Evolutionary conservation across 768 basidiomycete species (phyloP).

Genomic region (Porphyrellus cyaneotinctus): DNA sequence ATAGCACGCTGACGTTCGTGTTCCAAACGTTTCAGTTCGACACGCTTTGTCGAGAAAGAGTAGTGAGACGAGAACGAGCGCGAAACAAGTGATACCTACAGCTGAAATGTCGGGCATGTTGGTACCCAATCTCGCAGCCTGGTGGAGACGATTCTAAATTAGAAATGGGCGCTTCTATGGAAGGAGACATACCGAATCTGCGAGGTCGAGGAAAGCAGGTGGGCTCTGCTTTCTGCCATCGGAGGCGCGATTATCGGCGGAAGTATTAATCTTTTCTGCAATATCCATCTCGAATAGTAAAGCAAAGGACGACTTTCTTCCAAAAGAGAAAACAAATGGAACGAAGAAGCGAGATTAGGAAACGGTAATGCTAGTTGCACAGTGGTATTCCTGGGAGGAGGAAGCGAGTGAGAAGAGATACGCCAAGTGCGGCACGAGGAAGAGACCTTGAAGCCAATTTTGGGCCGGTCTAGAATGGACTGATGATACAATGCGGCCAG

Average conservation of each 20-base stretch:
- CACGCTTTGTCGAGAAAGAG: slow-evolving; percentile 48
- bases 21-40: slow-evolving; percentile 79
- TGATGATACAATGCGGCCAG: slow-evolving; percentile 77
- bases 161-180: slow-evolving; percentile 7
- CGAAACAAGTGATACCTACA: slow-evolving; percentile 44
- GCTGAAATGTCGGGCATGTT: slow-evolving; percentile 85
- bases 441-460: slow-evolving; percentile 67
- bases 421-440: slow-evolving; percentile 14
- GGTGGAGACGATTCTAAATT: slow-evolving; percentile 6
- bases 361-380: slow-evolving; percentile 61
- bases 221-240: slow-evolving; percentile 83
- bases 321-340: slow-evolving; percentile 49
- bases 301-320: slow-evolving; percentile 47
- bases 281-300: slow-evolving; percentile 61
- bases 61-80: slow-evolving; percentile 2
- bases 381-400: slow-evolving; percentile 50
- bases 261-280: slow-evolving; percentile 65
- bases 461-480: slow-evolving; percentile 71
- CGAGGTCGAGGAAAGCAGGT: slow-evolving; percentile 89
- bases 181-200: slow-evolving; percentile 71
- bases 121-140: slow-evolving; percentile 82
- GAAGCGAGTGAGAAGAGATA: slow-evolving; percentile 23
- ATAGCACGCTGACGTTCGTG: slow-evolving; percentile 86
- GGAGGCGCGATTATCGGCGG: slow-evolving; percentile 66
- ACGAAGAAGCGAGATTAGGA: slow-evolving; percentile 48